A percentile compares a stretch with the other conserved stretches of the same genome.
These are phyloP conservation scores for Cephaloascus fragrans DNA, from an alignment of 805 yeast species.

Conservation along the genomic window DNA sequence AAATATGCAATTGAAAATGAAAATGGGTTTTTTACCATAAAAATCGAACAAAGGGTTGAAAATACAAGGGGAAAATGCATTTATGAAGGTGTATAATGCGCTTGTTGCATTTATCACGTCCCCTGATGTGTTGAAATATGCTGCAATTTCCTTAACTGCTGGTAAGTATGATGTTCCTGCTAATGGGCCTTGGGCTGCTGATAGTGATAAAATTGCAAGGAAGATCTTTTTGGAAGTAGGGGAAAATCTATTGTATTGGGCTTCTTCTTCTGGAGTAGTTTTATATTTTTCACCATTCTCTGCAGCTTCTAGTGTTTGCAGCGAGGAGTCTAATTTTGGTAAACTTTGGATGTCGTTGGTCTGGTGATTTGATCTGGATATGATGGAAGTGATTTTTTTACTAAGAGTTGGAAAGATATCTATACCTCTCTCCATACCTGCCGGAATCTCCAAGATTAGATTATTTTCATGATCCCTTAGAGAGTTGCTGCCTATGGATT, in stretches of 20 bases:
- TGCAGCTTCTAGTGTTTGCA: too few relatives aligned
- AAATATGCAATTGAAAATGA: conserved; percentile 27
- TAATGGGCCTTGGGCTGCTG: not conserved
- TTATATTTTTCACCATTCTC: not conserved
- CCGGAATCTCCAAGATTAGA: not conserved
- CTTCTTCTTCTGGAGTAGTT: not conserved
- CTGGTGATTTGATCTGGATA: not conserved
- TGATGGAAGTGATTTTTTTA: not conserved
- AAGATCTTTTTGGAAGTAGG: too few relatives aligned
- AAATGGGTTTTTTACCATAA: conserved; percentile 38
- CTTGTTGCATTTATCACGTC: conserved; percentile 38
- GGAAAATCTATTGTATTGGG: not conserved
- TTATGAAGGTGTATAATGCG: conserved; percentile 38
- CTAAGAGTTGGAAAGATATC: not conserved
- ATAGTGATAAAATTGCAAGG: not conserved
- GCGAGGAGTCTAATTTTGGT: not conserved
- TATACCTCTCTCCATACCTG: conserved; percentile 1
- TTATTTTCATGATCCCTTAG: not conserved
- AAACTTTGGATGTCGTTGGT: not conserved
- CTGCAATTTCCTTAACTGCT: conserved; percentile 40
- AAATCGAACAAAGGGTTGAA: conserved; percentile 41
- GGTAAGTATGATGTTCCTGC: conserved; percentile 27
- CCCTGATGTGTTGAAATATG: conserved; percentile 34
- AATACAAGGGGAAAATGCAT: conserved; percentile 44
- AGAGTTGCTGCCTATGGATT: too few relatives aligned